Base-by-base conservation (phyloP, 179 eudicot genomes). In the Silene vulgaris region DNA sequence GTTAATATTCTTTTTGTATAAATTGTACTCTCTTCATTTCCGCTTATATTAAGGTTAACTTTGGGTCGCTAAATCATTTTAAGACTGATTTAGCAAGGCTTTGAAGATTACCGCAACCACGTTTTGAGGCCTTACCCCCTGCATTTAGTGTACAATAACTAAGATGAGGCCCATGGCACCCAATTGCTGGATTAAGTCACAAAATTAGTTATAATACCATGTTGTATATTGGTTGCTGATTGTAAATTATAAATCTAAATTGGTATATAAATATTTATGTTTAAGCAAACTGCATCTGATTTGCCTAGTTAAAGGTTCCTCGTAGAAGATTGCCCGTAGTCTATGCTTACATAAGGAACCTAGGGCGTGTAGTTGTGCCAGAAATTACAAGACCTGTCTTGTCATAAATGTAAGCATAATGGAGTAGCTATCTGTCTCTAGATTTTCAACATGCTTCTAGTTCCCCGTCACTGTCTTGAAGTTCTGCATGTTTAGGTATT, bases 1-100 rank as follows among this genome's bases (percentile, higher is more conserved):
- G 93, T 79, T 57, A 60, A 37, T 62, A 66, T 17, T 32, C 32
- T 65, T 72, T 8, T 68, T 23, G 13, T 17, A 3, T 59, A 29
- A 61, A 8, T 56, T 50, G 59, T 59, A 8, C 62, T 71, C 56
- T 50, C 3, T 50, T 50, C n/a, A 48, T 12, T 50, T 11, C 43
- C 19, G 62, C 76, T 65, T 66, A 56, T 76, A 2, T 14, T 50
- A 11, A 50, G 56, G 4, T 50, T 50, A 50, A 35, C 40, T 35
- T 35, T 35, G 8, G 40, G 40, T 35, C 40, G 40, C 40, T 35
- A 35, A 35, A 35, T 35, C 40, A 8, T 8, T 12, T 13, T 9
- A 14, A 50, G 56, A 14, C 56, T 11, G 13, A 50, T 14, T 50
- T 50, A 12, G 12, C 56, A 50, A 50, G 56, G 56, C 12, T 50